Percentiles rank a stretch among this genome's conserved stretches.
Evolutionary conservation across 2,329 filamentous ascomycete species (phyloP).

Genomic region (Fusarium sacchari): DNA sequence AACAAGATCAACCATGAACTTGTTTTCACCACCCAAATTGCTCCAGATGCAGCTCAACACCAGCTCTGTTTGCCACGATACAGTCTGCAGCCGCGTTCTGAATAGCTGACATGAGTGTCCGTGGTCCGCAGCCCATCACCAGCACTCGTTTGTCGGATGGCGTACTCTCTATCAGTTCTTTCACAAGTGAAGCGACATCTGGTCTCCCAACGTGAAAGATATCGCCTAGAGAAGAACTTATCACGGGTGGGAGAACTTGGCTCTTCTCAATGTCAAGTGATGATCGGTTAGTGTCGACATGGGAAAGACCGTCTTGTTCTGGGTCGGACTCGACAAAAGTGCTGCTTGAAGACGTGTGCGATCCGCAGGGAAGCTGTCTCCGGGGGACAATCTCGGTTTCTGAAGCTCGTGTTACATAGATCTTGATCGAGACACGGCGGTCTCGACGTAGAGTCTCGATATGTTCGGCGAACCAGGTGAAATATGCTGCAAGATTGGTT

Average conservation of each 20-base stretch:
- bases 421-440: constrained; percentile 43
- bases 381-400: constrained; percentile 8
- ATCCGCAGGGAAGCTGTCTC: constrained; percentile 7
- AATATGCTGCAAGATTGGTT: constrained; percentile 42
- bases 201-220: constrained; percentile 50
- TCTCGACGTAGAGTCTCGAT: constrained; percentile 47
- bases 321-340: not conserved
- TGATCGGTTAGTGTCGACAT: not conserved
- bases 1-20: not conserved
- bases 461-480: constrained; percentile 52
- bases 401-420: constrained; percentile 50
- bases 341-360: constrained; percentile 20
- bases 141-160: constrained; percentile 49
- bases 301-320: constrained; percentile 19
- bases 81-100: constrained; percentile 53
- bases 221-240: not conserved
- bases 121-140: constrained; percentile 60
- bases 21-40: constrained; percentile 55
- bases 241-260: constrained; percentile 6
- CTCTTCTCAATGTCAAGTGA: constrained; percentile 32
- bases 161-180: constrained; percentile 43
- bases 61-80: constrained; percentile 54
- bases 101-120: constrained; percentile 53
- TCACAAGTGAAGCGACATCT: constrained; percentile 50
- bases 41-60: constrained; percentile 60